Base-by-base conservation (phyloP, 2,329 filamentous ascomycete species). In the Macrophomina pseudophaseolina region DNA sequence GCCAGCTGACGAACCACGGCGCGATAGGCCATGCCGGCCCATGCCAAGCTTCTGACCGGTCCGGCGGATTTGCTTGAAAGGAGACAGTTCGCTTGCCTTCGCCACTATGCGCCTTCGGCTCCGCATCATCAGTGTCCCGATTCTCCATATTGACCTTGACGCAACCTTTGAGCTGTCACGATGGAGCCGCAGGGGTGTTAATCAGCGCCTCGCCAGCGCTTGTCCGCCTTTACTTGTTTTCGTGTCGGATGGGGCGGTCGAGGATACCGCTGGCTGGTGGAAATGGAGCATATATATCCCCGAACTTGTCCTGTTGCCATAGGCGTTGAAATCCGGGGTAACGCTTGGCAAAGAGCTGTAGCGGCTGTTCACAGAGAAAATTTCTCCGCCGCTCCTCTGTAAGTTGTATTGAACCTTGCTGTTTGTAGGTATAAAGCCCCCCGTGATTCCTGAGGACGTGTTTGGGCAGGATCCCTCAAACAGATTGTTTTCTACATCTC, bases 71-170 rank as follows among this genome's bases (percentile, higher is more conserved):
- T 35, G 49, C 53, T 40, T 11, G n/a, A 44, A 42, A 30, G 38
- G 38, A 42, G 18, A 9, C 3, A n/a, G 11, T 6, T 58, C 53
- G 53, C 35, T 16, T 30, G 12, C 9, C 18, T 30, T 18, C 16
- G 42, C 16, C 53, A 7, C 53, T 28, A 40, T 9, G 40, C 28
- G 14, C 7, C 18, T 12, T 59, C 56, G 56, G 56, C 42, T 46
- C 42, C 7, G 56, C 30, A 33, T 32, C 28, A 1, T 60, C 32
- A 48, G 38, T 9, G 48, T n/a, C 42, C 42, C 42, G 56, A 60
- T 60, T 49, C 42, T 60, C 56, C 56, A 60, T 60, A 60, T 60
- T 60, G 56, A 60, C 56, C 56, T 48, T 35, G 42, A 42, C 9
- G 3, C 42, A 60, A 38, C 6, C 42, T 28, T 1, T 33, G 9